phyloP scores from a whole-genome alignment of 2,329 filamentous ascomycete species.

The Trichoderma atroviride region DNA sequence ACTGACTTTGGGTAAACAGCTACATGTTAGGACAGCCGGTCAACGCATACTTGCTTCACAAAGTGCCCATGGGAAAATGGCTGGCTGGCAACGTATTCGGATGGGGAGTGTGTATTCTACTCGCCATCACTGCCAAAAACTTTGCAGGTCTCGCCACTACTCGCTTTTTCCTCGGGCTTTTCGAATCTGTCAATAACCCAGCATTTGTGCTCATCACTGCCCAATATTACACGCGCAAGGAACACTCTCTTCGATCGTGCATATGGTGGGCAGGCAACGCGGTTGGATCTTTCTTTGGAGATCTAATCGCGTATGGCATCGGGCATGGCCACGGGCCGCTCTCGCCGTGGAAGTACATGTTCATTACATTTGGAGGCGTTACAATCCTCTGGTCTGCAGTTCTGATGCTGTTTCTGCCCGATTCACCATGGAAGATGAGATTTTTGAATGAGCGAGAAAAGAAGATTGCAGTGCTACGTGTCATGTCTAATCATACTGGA shows the following conservation, averaged over 20 bases:
- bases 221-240: constrained; percentile 30
- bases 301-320: constrained; percentile 27
- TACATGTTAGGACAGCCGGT: background rate
- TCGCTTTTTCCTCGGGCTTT: constrained; percentile 29
- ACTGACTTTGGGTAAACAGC: background rate
- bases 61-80: constrained; percentile 25
- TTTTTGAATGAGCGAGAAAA: constrained; percentile 12
- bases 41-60: constrained; percentile 16
- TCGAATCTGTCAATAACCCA: constrained; percentile 29
- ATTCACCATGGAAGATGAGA: background rate
- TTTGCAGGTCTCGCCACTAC: constrained; percentile 26
- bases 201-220: constrained; percentile 24
- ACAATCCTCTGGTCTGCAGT: constrained; percentile 3
- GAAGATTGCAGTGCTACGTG: constrained; percentile 27
- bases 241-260: constrained; percentile 28
- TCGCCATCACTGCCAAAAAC: constrained; percentile 4
- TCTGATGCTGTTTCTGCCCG: background rate
- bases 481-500: background rate
- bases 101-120: constrained; percentile 15
- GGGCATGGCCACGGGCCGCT: constrained; percentile 7
- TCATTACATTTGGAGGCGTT: constrained; percentile 2
- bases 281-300: constrained; percentile 27
- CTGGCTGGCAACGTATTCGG: constrained; percentile 14
- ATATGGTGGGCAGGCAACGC: constrained; percentile 29
- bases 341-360: constrained; percentile 19